Conservation (phyloP, 129 eudicot species). For the Lactuca sativa region DNA sequence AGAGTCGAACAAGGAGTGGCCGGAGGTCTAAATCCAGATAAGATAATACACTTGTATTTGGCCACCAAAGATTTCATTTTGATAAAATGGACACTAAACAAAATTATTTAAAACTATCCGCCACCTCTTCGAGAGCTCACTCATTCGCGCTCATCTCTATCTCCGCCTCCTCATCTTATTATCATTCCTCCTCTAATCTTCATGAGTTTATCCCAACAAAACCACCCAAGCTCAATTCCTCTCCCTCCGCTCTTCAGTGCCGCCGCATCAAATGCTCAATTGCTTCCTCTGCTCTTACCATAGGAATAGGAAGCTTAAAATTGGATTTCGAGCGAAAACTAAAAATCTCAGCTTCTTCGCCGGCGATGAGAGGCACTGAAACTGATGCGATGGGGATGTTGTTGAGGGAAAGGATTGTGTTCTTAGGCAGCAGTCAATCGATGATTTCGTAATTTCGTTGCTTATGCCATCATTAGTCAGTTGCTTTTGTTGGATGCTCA, state of each 20-base stretch:
- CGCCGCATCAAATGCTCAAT: conserved; percentile 34
- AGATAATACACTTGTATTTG: conserved; percentile 1
- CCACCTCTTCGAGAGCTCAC: neutral
- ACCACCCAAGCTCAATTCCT: conserved; percentile 19
- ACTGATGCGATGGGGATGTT: conserved; percentile 78
- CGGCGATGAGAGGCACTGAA: conserved; percentile 70
- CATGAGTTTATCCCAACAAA: conserved; percentile 26
- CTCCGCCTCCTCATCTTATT: conserved; percentile 36
- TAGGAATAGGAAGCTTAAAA: neutral
- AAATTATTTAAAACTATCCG: neutral
- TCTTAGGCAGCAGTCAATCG: conserved; percentile 51
- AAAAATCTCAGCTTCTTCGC: conserved; percentile 34
- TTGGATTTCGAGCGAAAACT: conserved; percentile 10
- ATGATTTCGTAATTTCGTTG: conserved; percentile 80
- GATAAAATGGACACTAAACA: neutral
- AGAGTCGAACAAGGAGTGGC: neutral
- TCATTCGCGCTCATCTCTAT: conserved; percentile 44
- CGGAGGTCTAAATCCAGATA: conserved; percentile 23
- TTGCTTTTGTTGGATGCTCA: conserved; percentile 84
- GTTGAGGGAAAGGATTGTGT: conserved; percentile 79
- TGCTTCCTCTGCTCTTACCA: conserved; percentile 25
- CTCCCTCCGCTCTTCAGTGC: conserved; percentile 24
- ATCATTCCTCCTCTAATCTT: conserved; percentile 25
- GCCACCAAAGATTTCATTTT: conserved; percentile 11
- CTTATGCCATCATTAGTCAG: conserved; percentile 87